Base-by-base conservation (phyloP, 2,329 filamentous ascomycete species). In the Coniochaeta sp. region DNA sequence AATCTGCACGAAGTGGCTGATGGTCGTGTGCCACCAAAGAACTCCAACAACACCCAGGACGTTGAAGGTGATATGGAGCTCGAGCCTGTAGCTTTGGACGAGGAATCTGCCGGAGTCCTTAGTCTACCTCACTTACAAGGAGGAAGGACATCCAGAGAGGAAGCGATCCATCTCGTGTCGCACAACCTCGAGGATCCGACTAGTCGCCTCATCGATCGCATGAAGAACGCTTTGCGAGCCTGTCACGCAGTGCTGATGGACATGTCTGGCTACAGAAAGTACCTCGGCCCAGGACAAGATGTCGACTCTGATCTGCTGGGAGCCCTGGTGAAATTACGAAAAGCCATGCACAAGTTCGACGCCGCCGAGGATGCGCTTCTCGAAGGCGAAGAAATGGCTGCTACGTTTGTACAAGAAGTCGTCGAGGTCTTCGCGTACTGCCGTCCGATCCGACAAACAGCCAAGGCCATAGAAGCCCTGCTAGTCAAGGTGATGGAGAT, bases 211-310 rank as follows among this genome's bases (percentile, higher is more conserved):
- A 66, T 85, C 1, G 64, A 69, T 1, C 75, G 74, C 61, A 82
- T 84, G 75, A 72, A 71, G 38, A 69, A 73, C 17, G 73, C 74
- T 0, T 65, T 84, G 30, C 68, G 70, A 55, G 70, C 74, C 60
- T 82, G 79, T 59, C 80, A 85, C 67, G 80, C 79, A 4, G 76
- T 77, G 4, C 64, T 85, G 34, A 82, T 85, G 79, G 75, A 79
- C 12, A 75, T 83, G 63, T 80, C 80, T 28, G 79, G 81, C 2
- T 76, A 81, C 66, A 73, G 81, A 55, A 72, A 70, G 54, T 73
- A 78, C 62, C 71, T 83, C 4, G 79, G 80, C 0, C 80, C 79
- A 24, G 64, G 75, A 4, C 59, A 65, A 34, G 69, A 74, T 6
- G 67, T 77, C 17, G 79, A 78, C 0, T 74, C 73, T 12, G 77